Evolutionary conservation across 2,329 filamentous ascomycete species (phyloP), one percentile per base, ranked within the genome.

Genomic region (Arthrocladium fulminans): DNA sequence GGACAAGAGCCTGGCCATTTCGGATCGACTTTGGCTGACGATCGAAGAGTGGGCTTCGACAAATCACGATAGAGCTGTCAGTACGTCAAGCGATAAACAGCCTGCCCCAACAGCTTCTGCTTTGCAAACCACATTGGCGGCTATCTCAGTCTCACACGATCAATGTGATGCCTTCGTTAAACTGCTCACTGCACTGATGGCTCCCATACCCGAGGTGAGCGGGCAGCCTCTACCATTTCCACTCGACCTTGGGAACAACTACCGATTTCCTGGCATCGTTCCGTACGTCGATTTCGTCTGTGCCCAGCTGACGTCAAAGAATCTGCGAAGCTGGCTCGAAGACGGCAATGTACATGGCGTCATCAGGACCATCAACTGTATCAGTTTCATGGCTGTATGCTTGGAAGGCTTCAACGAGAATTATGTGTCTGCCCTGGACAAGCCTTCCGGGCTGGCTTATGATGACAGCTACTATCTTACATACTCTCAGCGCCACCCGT

Each of bases 351-450:
- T 81, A 22, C 79, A 83, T 38, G 43, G 43, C 13, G 12, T 32
- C 19, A 74, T 90, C 7, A 69, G 97, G 47, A 81, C 84, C 42
- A 81, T 85, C 57, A 84, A 81, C 51, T 95, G 89, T 63, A 74
- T 99, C 20, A 81, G 88, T 30, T 94, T 98, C 62, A 84, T 89
- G 39, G 71, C 83, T 17, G 79, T 80, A 2, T 92, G 88, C 60
- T 70, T 99, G 19, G 75, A 76, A 7, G 89, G 81, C 0, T 98
- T 98, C 71, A 97, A 98, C 64, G 92, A 98, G 63, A 84, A 96
- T 58, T 76, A 97, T 9, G 84, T 97, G 40, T 49, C 54, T 10
- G 52, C 54, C 32, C 44, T 56, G 32, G 51, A 50, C 17, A 54
- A 49, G 35, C 32, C 23, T 13, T 30, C 51, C 35, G 41, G 39